These are phyloP conservation scores for Aphanocladium album DNA, from an alignment of 2,329 filamentous ascomycete species.

Conservation along the genomic window DNA sequence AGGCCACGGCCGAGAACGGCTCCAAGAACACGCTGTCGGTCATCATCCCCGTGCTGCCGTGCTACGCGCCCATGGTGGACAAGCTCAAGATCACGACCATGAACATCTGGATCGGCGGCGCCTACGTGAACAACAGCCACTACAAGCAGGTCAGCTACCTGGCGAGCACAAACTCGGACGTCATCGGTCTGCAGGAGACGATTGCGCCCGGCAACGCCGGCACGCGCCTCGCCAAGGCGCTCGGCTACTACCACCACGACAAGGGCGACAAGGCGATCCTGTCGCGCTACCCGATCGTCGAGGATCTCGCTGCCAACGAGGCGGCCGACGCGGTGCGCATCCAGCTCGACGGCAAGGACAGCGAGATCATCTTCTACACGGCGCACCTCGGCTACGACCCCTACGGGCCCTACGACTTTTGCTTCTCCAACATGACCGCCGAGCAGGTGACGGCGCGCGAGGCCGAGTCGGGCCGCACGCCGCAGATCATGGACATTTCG, in stretches of 20 bases:
- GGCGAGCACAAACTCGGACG: slow-evolving; percentile 25
- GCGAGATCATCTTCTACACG: slow-evolving; percentile 31
- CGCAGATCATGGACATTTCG: slow-evolving; percentile 32
- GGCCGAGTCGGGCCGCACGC: slow-evolving; percentile 31
- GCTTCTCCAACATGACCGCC: slow-evolving; percentile 30
- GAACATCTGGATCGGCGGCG: slow-evolving; percentile 38
- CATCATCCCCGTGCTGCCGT: slow-evolving; percentile 27
- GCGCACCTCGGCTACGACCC: slow-evolving; percentile 33
- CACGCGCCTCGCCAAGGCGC: slow-evolving; percentile 29
- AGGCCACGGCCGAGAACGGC: slow-evolving; percentile 22
- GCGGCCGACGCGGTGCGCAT: slow-evolving; percentile 29
- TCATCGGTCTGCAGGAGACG: slow-evolving; percentile 36
- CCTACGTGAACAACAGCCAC: slow-evolving; percentile 30
- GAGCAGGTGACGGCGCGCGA: slow-evolving; percentile 31
- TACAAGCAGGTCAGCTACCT: slow-evolving; percentile 35
- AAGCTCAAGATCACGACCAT: slow-evolving; percentile 31
- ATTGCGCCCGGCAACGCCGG: slow-evolving; percentile 22
- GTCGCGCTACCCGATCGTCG: slow-evolving; percentile 34
- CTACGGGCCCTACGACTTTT: slow-evolving; percentile 40
- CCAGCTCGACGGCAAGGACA: slow-evolving; percentile 27
- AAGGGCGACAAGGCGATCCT: slow-evolving; percentile 30
- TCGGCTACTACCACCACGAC: slow-evolving; percentile 36
- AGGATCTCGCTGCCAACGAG: slow-evolving; percentile 22
- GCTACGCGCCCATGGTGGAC: slow-evolving; percentile 26
- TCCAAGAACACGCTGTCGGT: slow-evolving; percentile 24